A percentile compares a stretch with the other conserved stretches of the same genome.
Conservation (phyloP, 352 stramenopile species). For the Globisporangium uncinulatum region DNA sequence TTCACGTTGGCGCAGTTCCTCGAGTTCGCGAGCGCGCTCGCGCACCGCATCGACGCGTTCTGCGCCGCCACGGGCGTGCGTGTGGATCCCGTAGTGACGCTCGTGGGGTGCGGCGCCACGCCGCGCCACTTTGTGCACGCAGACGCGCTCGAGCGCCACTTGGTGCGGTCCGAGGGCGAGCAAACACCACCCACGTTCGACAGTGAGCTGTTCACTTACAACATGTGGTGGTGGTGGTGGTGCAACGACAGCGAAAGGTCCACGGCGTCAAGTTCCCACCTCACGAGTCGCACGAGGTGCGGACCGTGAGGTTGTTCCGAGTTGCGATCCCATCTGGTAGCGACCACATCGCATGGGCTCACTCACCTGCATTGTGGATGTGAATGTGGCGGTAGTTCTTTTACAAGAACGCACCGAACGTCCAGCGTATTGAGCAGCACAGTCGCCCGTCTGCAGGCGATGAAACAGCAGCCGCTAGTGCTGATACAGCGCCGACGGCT, state of each 20-base stretch:
- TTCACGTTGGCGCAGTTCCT: slow-evolving; percentile 8
- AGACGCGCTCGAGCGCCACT: slow-evolving; percentile 27
- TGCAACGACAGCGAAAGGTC: slow-evolving; percentile 1
- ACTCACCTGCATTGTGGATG: neutral
- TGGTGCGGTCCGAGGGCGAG: slow-evolving; percentile 18
- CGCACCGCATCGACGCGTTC: slow-evolving; percentile 24
- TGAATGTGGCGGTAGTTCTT: slow-evolving; percentile 15
- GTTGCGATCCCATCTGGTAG: no score
- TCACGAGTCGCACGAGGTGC: slow-evolving; percentile 8
- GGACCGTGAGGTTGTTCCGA: no score
- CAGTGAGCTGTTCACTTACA: no score
- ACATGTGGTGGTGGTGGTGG: neutral
- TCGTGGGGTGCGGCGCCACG: slow-evolving; percentile 31
- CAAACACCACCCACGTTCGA: neutral
- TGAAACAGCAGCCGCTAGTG: no score
- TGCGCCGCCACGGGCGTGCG: slow-evolving; percentile 27
- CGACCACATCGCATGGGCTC: no score
- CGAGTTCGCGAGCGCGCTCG: slow-evolving; percentile 22
- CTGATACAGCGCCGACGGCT: no score
- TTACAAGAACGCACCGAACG: slow-evolving; percentile 15
- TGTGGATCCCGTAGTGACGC: slow-evolving; percentile 15
- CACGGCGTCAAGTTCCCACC: slow-evolving; percentile 7
- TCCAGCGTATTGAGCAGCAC: slow-evolving; percentile 5
- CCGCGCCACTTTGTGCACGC: slow-evolving; percentile 32
- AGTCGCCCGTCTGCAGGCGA: neutral